Conservation (phyloP, 495 filamentous ascomycete species). For the Lasiosphaeriaceae sp. region DNA sequence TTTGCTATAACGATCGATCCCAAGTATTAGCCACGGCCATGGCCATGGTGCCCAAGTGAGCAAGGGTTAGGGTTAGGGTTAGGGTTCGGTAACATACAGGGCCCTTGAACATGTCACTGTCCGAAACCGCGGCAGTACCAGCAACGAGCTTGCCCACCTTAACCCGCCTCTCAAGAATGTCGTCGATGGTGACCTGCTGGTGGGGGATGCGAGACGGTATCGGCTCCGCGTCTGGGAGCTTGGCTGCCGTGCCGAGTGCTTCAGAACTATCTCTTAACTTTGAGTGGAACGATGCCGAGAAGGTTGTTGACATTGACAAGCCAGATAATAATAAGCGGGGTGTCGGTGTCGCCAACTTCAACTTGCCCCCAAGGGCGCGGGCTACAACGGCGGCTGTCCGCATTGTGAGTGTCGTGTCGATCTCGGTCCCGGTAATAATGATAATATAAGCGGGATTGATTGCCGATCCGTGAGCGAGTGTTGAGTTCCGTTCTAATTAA, state of each 20-base stretch:
- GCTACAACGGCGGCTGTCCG: too few relatives aligned
- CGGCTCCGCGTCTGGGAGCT: slow-evolving; percentile 17
- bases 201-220: neutral
- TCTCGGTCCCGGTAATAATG: neutral
- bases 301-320: too few relatives aligned
- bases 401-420: neutral
- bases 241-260: slow-evolving; percentile 14
- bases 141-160: slow-evolving; percentile 64
- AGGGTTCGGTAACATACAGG: slow-evolving; percentile 45
- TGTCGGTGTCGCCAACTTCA: neutral
- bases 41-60: too few relatives aligned
- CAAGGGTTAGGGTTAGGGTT: slow-evolving; percentile 8
- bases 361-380: neutral
- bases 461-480: too few relatives aligned
- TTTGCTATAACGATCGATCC: slow-evolving; percentile 23
- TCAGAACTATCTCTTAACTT: slow-evolving; percentile 16
- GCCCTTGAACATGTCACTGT: slow-evolving; percentile 82
- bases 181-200: slow-evolving; percentile 60
- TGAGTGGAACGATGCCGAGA: slow-evolving; percentile 18
- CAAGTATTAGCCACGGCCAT: neutral
- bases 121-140: slow-evolving; percentile 71
- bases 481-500: too few relatives aligned
- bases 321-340: neutral
- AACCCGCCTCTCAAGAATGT: slow-evolving; percentile 62
- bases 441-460: too few relatives aligned